These are phyloP conservation scores for Metschnikowia colocasiae DNA, from an alignment of 805 yeast genomes.

Conservation along the genomic window DNA sequence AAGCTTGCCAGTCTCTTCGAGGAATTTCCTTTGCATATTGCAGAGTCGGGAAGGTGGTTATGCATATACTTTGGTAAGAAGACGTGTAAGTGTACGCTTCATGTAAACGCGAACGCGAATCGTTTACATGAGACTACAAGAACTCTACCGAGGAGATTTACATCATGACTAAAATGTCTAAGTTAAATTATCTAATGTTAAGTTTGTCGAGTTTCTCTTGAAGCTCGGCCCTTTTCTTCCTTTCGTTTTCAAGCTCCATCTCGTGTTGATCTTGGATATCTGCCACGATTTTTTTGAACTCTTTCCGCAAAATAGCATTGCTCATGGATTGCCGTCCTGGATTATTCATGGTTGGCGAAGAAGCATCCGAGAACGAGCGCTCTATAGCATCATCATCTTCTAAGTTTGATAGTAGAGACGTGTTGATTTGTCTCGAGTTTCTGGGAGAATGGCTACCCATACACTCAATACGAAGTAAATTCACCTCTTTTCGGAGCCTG, in stretches of 20 bases:
- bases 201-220: conserved; percentile 17
- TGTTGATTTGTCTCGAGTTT: conserved; percentile 3
- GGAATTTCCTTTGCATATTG: conserved; percentile 6
- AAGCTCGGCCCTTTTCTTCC: conserved; percentile 46
- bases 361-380: conserved; percentile 15
- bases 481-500: conserved; percentile 44
- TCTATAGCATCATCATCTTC: conserved; percentile 20
- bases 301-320: conserved; percentile 58
- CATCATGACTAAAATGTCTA: background rate
- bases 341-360: conserved; percentile 12
- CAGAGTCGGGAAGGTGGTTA: conserved; percentile 6
- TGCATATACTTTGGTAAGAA: conserved; percentile 8
- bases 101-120: background rate
- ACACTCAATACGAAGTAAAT: conserved; percentile 42
- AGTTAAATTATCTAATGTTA: background rate
- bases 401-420: conserved; percentile 11
- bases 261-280: conserved; percentile 63
- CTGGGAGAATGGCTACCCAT: conserved; percentile 31
- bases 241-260: conserved; percentile 53
- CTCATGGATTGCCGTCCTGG: conserved; percentile 22
- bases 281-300: conserved; percentile 61
- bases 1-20: conserved; percentile 8
- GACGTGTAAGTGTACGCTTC: background rate
- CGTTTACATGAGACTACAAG: background rate
- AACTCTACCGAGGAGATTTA: background rate